A percentile compares a stretch with the other conserved stretches of the same genome.
Conservation (phyloP, 192 early-diverging fungal genomes). For the Coemansia sp. region DNA sequence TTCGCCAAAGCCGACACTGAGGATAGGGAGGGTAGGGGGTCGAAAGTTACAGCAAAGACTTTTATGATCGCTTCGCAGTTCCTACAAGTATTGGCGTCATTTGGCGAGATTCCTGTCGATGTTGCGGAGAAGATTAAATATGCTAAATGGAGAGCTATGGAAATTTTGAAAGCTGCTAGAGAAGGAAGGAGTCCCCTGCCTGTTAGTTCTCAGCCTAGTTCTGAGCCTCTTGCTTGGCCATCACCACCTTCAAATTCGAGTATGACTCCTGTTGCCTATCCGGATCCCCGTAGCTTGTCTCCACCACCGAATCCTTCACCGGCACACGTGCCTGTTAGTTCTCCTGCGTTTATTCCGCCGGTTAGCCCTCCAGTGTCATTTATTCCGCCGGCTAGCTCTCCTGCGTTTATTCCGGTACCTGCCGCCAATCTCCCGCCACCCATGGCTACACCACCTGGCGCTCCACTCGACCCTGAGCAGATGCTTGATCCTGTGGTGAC, state of each 20-base stretch:
- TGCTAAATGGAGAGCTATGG: constrained; percentile 93
- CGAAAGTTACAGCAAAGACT: constrained; percentile 86
- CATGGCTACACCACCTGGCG: background rate
- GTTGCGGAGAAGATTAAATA: constrained; percentile 89
- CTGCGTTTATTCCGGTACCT: constrained; percentile 46
- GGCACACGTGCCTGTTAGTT: background rate
- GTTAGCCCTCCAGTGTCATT: background rate
- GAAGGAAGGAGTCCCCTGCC: constrained; percentile 70
- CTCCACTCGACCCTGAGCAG: constrained; percentile 10
- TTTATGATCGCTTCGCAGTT: constrained; percentile 91
- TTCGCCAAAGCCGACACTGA: constrained; percentile 93
- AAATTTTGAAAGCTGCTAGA: constrained; percentile 89
- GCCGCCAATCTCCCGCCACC: constrained; percentile 28
- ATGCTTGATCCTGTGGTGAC: constrained; percentile 61
- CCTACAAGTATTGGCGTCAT: constrained; percentile 82
- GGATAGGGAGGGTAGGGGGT: constrained; percentile 78
- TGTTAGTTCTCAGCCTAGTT: too few species aligned
- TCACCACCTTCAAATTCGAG: constrained; percentile 15
- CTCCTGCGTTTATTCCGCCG: constrained; percentile 13
- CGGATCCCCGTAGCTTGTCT: background rate
- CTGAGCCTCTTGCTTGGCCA: constrained; percentile 23
- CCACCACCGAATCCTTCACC: background rate
- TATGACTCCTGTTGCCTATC: background rate
- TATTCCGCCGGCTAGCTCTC: background rate
- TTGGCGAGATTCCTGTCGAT: constrained; percentile 76